phyloP scores from a whole-genome alignment of 768 basidiomycete genomes.

The Kwoniella shandongensis region DNA sequence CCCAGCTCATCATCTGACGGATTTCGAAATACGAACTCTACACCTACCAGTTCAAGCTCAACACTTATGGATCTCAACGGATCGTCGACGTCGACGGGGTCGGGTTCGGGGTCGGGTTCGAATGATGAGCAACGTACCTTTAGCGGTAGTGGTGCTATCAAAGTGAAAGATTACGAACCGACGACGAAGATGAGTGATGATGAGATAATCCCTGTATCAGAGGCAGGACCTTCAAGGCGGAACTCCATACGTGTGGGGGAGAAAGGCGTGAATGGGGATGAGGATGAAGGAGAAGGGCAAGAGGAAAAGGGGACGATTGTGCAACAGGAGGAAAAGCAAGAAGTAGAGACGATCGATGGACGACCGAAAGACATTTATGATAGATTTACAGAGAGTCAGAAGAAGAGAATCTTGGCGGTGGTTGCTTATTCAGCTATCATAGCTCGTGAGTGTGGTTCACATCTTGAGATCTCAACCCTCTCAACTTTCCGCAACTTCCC shows the following conservation, averaged over 20 bases:
- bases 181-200: too few relatives aligned
- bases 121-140: too few relatives aligned
- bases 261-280: neutral
- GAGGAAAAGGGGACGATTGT: neutral
- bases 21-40: too few relatives aligned
- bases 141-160: too few relatives aligned
- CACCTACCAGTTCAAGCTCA: slow-evolving; percentile 7
- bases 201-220: too few relatives aligned
- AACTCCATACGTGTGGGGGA: neutral
- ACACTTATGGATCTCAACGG: slow-evolving; percentile 1
- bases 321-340: neutral
- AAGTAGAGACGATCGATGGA: slow-evolving; percentile 30
- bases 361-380: slow-evolving; percentile 57
- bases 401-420: slow-evolving; percentile 61
- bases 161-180: too few relatives aligned
- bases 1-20: too few relatives aligned
- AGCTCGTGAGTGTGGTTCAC: slow-evolving; percentile 63
- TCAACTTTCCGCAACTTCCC: neutral
- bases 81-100: neutral
- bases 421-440: slow-evolving; percentile 66
- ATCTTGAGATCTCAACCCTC: slow-evolving; percentile 8
- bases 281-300: neutral
- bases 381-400: slow-evolving; percentile 61
- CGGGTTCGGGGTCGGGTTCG: too few relatives aligned
- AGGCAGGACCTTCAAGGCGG: slow-evolving; percentile 6